These are phyloP conservation scores for Globisporangium splendens DNA, from an alignment of 352 stramenopile species.

Conservation along the genomic window DNA sequence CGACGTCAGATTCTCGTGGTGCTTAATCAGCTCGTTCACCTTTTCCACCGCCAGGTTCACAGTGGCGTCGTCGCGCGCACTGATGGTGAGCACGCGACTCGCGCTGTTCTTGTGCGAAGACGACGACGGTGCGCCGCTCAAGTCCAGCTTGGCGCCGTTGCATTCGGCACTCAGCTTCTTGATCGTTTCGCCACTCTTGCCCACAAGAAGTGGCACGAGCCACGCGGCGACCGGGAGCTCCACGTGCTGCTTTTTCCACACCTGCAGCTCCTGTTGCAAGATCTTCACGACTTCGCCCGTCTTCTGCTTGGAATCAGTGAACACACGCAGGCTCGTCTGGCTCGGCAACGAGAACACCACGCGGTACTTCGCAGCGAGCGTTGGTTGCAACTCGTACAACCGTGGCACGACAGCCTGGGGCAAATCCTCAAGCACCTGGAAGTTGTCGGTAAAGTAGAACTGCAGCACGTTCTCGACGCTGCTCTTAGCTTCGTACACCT, in stretches of 20 bases:
- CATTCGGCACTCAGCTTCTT: slow-evolving; percentile 63
- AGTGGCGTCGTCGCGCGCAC: slow-evolving; percentile 55
- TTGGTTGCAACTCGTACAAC: slow-evolving; percentile 60
- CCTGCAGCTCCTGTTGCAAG: slow-evolving; percentile 44
- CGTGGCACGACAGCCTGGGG: slow-evolving; percentile 43
- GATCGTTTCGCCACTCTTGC: slow-evolving; percentile 76
- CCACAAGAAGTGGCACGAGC: slow-evolving; percentile 66
- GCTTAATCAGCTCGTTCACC: slow-evolving; percentile 45
- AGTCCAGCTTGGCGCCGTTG: slow-evolving; percentile 51
- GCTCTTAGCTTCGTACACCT: slow-evolving; percentile 72
- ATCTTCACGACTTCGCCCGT: slow-evolving; percentile 36
- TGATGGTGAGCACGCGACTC: slow-evolving; percentile 59
- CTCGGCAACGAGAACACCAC: slow-evolving; percentile 59
- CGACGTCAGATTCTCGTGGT: slow-evolving; percentile 49
- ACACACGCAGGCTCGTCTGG: slow-evolving; percentile 58
- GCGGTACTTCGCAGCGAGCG: slow-evolving; percentile 42
- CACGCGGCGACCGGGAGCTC: slow-evolving; percentile 57
- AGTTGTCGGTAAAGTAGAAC: slow-evolving; percentile 71
- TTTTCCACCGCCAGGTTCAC: slow-evolving; percentile 56
- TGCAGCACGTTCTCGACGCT: slow-evolving; percentile 72
- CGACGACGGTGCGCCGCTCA: slow-evolving; percentile 26
- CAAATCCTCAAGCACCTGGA: slow-evolving; percentile 45
- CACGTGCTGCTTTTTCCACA: slow-evolving; percentile 68
- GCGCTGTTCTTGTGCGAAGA: slow-evolving; percentile 20
- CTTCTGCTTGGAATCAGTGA: slow-evolving; percentile 58